Base-by-base conservation (phyloP, 306 rosid species). In the Citrullus amarus region DNA sequence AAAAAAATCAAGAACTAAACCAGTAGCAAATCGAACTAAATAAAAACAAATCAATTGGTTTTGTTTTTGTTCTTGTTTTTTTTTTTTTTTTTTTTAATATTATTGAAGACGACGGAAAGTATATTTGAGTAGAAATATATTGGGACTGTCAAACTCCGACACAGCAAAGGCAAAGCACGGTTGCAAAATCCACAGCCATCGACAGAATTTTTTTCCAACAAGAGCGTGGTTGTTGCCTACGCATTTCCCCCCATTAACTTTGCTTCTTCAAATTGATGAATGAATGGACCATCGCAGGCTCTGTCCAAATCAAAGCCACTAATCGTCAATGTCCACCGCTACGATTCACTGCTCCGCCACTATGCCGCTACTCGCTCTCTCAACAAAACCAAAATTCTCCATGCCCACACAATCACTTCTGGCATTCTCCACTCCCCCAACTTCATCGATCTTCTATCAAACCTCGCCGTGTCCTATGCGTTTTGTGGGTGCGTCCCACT, bases 301-400 rank as follows among this genome's bases (percentile, higher is more conserved):
- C 61, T 75, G 69, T 71, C 72, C 46, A 82, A 79, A 80, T 60
- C 84, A 76, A 86, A 74, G 43, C 75, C 43, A 73, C 68, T 79
- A 17, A 60, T 82, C 22, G 78, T 54, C 58, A 57, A 36, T 22
- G 15, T 82, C 30, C 41, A 81, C 39, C 85, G 80, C 28, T 81
- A 46, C 39, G 84, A 79, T 25, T 77, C 84, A 6, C 86, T 89
- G 16, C 76, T 90, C 57, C 86, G 83, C 61, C 85, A 76, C 74
- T 82, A 18, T 70, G 85, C 87, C 56, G 81, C 88, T 14, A 68
- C 88, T 7, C 90, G 84, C n/a, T 90, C 91, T 38, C 82, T 90
- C 80, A 50, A 82, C 6, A 83, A 83, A 76, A 83, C 87, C n/a
- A 92, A 90, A 81, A 79, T 80, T 20, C 78, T 94, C 30, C 98